phyloP scores from a whole-genome alignment of 495 filamentous ascomycete species.

The Hypoxylon cercidicola region DNA sequence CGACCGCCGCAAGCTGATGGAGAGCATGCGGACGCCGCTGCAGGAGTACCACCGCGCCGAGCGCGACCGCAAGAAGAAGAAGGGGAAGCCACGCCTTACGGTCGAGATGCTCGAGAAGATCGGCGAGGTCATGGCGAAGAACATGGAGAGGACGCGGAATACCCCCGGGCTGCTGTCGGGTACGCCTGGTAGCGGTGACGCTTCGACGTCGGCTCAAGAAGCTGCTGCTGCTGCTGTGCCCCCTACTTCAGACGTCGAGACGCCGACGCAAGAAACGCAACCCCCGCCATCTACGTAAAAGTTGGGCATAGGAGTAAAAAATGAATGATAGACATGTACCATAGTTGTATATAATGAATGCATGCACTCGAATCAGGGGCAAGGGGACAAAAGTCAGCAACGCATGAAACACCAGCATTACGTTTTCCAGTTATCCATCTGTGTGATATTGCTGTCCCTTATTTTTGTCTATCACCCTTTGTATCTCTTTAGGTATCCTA shows the following conservation, averaged over 20 bases:
- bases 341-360: slow-evolving; percentile 45
- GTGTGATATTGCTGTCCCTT: neutral
- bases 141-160: slow-evolving; percentile 53
- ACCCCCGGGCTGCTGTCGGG: slow-evolving; percentile 36
- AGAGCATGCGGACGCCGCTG: slow-evolving; percentile 64
- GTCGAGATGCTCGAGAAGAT: slow-evolving; percentile 71
- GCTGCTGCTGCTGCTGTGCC: neutral
- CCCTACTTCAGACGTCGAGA: slow-evolving; percentile 3
- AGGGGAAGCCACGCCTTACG: slow-evolving; percentile 62
- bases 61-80: slow-evolving; percentile 54
- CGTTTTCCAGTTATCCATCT: neutral
- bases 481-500: neutral
- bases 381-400: slow-evolving; percentile 11
- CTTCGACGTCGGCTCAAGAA: neutral
- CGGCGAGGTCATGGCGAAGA: slow-evolving; percentile 71
- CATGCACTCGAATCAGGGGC: slow-evolving; percentile 21
- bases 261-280: slow-evolving; percentile 14
- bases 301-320: slow-evolving; percentile 10
- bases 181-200: neutral
- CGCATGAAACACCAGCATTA: neutral
- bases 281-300: slow-evolving; percentile 32
- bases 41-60: slow-evolving; percentile 61
- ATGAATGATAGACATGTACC: slow-evolving; percentile 41
- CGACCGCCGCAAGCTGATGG: slow-evolving; percentile 61
- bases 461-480: slow-evolving; percentile 32